phyloP scores from a whole-genome alignment of 352 stramenopile genomes.

The Globisporangium middletonii region DNA sequence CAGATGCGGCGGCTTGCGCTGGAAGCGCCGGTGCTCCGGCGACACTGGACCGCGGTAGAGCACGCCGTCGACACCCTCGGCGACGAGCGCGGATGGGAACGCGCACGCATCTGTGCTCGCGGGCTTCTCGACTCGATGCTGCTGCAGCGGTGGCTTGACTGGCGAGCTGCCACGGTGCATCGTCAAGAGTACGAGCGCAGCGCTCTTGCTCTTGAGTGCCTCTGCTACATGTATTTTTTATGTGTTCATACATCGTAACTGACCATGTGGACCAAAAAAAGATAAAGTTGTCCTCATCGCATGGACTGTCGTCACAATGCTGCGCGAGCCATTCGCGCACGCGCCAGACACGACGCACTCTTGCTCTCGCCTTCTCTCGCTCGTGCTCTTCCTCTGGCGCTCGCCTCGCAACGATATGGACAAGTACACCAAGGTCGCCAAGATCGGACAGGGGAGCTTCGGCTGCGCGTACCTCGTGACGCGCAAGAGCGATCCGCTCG shows the following conservation, averaged over 20 bases:
- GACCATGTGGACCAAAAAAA: no score
- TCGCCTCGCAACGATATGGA: slow-evolving; percentile 34
- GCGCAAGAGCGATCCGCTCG: slow-evolving; percentile 25
- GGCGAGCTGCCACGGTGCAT: neutral
- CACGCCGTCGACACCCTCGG: slow-evolving; percentile 35
- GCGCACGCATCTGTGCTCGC: slow-evolving; percentile 9
- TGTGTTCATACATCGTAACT: no score
- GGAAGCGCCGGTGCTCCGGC: slow-evolving; percentile 18
- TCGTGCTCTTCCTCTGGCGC: no score
- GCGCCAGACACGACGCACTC: no score
- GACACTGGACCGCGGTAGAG: slow-evolving; percentile 31
- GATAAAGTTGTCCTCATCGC: no score
- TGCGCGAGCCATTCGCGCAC: neutral
- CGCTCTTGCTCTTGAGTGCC: no score
- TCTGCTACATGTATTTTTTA: no score
- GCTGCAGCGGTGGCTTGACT: neutral
- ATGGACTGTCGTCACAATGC: no score
- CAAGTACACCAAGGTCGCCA: slow-evolving; percentile 69
- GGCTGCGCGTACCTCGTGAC: slow-evolving; percentile 58
- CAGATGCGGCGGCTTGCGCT: slow-evolving; percentile 50
- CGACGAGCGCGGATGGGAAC: slow-evolving; percentile 17
- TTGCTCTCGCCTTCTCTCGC: no score
- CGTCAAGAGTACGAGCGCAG: neutral
- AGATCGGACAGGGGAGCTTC: slow-evolving; percentile 75
- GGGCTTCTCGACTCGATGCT: neutral